Evolutionary conservation across 2,329 filamentous ascomycete species (phyloP).

Genomic region (Blastomyces emzantsi): DNA sequence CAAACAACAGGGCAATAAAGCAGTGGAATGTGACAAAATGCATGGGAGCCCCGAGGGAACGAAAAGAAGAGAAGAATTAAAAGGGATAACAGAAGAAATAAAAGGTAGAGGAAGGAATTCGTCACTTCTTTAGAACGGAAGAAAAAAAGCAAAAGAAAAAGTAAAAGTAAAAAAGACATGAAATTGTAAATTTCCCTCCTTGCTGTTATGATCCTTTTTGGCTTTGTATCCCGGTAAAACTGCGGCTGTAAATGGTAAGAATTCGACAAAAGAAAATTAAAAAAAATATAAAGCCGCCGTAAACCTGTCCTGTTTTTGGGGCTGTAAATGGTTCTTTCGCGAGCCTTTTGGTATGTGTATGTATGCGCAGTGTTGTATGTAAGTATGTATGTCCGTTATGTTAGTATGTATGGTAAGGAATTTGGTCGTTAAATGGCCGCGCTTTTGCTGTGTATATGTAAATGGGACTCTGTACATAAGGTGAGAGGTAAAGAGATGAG

Average conservation of each 20-base stretch:
- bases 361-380: background rate
- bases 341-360: background rate
- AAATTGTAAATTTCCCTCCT: background rate
- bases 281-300: slow-evolving; percentile 6
- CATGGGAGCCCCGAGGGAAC: background rate
- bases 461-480: background rate
- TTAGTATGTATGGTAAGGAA: slow-evolving; percentile 3
- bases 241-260: background rate
- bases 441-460: background rate
- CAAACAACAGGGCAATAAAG: background rate
- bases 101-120: background rate
- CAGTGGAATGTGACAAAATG: too few relatives aligned
- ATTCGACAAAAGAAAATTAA: slow-evolving; percentile 9
- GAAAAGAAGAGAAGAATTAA: background rate
- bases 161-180: background rate
- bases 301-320: background rate
- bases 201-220: background rate
- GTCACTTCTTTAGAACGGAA: background rate
- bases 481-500: background rate
- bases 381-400: background rate
- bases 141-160: background rate
- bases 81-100: background rate
- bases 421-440: slow-evolving; percentile 3
- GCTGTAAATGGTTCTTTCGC: background rate
- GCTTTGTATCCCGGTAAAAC: background rate